Conservation (phyloP, 495 filamentous ascomycete genomes). For the Tetracladium setigerum region DNA sequence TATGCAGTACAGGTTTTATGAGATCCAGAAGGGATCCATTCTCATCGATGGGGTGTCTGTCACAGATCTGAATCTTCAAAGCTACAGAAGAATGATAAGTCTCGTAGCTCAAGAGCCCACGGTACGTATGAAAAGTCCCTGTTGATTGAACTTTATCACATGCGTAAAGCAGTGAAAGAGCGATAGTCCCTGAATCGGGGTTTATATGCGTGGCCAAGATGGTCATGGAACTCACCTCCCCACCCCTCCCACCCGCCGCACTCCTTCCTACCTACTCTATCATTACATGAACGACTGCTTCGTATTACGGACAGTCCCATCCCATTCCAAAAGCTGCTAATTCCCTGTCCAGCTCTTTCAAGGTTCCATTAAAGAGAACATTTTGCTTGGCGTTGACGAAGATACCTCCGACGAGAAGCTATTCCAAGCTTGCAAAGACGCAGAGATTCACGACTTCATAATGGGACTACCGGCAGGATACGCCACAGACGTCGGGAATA, state of each 20-base stretch:
- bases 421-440: constrained; percentile 45
- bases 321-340: neutral
- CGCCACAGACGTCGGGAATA: constrained; percentile 52
- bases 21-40: constrained; percentile 43
- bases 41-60: constrained; percentile 44
- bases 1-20: constrained; percentile 43
- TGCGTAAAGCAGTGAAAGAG: too few species aligned
- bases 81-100: constrained; percentile 46
- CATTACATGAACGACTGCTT: neutral
- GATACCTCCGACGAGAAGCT: constrained; percentile 43
- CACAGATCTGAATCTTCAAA: constrained; percentile 29
- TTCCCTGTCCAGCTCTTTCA: constrained; percentile 23
- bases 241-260: too few species aligned
- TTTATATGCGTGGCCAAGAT: too few species aligned
- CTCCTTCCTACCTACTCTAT: constrained; percentile 26
- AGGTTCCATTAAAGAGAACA: constrained; percentile 53
- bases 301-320: too few species aligned
- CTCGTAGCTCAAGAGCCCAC: constrained; percentile 56
- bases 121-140: neutral
- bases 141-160: too few species aligned
- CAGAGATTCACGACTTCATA: constrained; percentile 58
- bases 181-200: too few species aligned
- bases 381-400: constrained; percentile 41
- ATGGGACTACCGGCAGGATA: constrained; percentile 46
- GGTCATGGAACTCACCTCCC: too few species aligned